Evolutionary conservation across 371 early-diverging fungal species (phyloP), one percentile per base, ranked within the genome.

Genomic region (Rhizopus microsporus): DNA sequence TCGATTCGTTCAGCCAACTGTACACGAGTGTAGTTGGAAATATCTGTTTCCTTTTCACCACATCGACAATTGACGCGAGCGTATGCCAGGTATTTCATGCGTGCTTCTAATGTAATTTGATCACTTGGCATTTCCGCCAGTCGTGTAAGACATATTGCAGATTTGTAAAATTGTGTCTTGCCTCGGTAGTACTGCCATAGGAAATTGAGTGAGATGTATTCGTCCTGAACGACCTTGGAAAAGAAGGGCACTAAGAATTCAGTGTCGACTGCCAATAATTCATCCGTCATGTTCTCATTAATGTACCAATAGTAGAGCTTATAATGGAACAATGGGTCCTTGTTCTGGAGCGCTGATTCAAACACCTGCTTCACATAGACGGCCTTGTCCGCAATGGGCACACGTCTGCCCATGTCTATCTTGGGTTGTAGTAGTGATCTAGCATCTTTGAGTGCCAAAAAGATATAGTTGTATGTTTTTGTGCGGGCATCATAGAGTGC

Each of bases 161-260:
- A 89, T 30, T 85, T 81, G 32, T 74, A 73, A 63, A 80, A 90
- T 56, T 84, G 78, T 47, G 76, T 76, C 17, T 77, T 69, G 46
- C 81, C 79, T 54, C 88, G 79, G 57, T 90, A 91, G 62, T 83
- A 91, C 52, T 82, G 77, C 89, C 92, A 93, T 23, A 94, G 74
- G 54, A 93, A 75, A 35, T 88, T 82, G 17, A 76, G 70, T 37
- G 60, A 54, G 4, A 75, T 77, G 15, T 83, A 80, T 10, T 82
- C 43, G 3, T 75, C 51, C 1, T 70, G 57, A 3, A 86, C 81
- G 49, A 81, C 80, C 16, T 78, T 60, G 51, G 74, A 68, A 55
- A 95, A 75, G 56, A 81, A 93, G 23, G 84, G 84, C 55, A 89
- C 85, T 47, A 95, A 73, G 51, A 81, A 85, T 2, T 76, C 77